phyloP scores from a whole-genome alignment of 805 yeast genomes.

The Dipodascus albidus region DNA sequence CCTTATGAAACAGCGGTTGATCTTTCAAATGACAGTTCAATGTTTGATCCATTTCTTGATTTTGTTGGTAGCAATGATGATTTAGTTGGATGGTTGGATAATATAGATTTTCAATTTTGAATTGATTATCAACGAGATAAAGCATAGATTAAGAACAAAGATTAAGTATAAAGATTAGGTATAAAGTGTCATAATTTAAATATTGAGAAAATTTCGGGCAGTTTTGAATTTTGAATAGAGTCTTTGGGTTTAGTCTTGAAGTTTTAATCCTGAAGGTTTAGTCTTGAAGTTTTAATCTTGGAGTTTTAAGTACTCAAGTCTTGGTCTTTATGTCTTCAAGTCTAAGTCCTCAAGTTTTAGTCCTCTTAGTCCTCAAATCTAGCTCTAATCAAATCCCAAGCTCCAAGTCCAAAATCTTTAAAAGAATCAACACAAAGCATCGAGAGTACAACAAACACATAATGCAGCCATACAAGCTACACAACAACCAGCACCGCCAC shows the following conservation, averaged over 20 bases:
- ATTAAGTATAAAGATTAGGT: too few relatives aligned
- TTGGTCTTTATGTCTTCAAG: too few relatives aligned
- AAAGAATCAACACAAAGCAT: slow-evolving; percentile 11
- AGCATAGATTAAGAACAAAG: background rate
- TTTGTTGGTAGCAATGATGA: background rate
- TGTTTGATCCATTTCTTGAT: background rate
- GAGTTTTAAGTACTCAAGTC: too few relatives aligned
- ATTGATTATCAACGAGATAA: background rate
- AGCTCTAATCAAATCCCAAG: background rate
- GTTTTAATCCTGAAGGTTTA: too few relatives aligned
- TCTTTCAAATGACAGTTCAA: background rate
- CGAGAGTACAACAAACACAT: slow-evolving; percentile 18
- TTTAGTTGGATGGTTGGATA: background rate
- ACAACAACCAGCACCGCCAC: slow-evolving; percentile 9
- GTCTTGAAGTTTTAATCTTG: too few relatives aligned
- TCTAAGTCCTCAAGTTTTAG: background rate
- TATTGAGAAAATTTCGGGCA: too few relatives aligned
- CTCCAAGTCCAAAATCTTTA: background rate
- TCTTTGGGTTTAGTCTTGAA: too few relatives aligned
- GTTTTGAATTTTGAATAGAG: too few relatives aligned
- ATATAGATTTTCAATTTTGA: background rate
- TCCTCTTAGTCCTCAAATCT: background rate
- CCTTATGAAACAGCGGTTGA: too few relatives aligned
- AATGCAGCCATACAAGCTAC: slow-evolving; percentile 16
- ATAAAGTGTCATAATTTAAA: too few relatives aligned